These are phyloP conservation scores for Wickerhamomyces hampshirensis DNA, from an alignment of 805 yeast genomes.

Conservation along the genomic window DNA sequence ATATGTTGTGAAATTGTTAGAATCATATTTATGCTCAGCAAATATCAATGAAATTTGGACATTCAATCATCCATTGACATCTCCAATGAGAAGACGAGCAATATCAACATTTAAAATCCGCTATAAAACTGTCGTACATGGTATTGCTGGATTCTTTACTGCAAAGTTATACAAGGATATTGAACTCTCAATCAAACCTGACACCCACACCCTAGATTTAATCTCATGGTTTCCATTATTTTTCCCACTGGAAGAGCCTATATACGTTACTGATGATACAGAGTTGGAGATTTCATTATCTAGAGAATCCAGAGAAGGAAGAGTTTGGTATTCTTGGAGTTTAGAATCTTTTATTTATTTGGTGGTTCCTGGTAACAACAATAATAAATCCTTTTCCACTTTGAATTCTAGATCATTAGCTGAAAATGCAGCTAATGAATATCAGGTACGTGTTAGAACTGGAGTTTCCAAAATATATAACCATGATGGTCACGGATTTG, in stretches of 20 bases:
- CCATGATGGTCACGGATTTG: slow-evolving; percentile 28
- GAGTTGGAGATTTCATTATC: slow-evolving; percentile 49
- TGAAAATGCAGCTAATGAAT: slow-evolving; percentile 6
- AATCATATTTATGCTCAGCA: slow-evolving; percentile 41
- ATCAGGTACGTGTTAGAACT: slow-evolving; percentile 33
- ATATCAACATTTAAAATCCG: slow-evolving; percentile 40
- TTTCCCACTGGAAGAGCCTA: slow-evolving; percentile 55
- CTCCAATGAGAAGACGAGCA: slow-evolving; percentile 34
- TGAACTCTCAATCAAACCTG: slow-evolving; percentile 46
- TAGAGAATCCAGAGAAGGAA: slow-evolving; percentile 36
- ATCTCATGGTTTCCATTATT: slow-evolving; percentile 67
- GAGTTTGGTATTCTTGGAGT: slow-evolving; percentile 69
- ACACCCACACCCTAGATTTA: slow-evolving; percentile 37
- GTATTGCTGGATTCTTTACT: slow-evolving; percentile 70
- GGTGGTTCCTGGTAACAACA: slow-evolving; percentile 24
- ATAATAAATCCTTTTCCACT: neutral
- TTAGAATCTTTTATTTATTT: slow-evolving; percentile 46
- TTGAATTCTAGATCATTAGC: neutral
- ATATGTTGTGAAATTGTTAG: slow-evolving; percentile 39
- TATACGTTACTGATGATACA: slow-evolving; percentile 47
- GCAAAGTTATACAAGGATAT: slow-evolving; percentile 62
- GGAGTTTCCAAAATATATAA: slow-evolving; percentile 37
- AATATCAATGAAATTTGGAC: slow-evolving; percentile 54
- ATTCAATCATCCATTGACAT: slow-evolving; percentile 49
- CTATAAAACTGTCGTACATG: slow-evolving; percentile 58